Conservation (phyloP, 2,329 filamentous ascomycete species). For the Albophoma yamanashiensis region DNA sequence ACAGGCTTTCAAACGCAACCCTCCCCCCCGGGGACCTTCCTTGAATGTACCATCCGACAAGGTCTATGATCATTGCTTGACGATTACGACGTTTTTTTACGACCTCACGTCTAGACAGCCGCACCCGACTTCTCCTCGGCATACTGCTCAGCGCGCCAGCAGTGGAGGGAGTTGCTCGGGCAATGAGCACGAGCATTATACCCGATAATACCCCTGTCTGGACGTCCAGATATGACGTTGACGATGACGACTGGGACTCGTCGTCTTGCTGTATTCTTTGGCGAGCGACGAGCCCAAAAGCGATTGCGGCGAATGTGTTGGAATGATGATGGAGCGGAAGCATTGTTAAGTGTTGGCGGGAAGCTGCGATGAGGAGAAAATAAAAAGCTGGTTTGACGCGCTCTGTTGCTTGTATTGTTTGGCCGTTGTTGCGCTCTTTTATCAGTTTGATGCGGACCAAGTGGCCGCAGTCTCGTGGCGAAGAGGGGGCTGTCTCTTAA, state of each 20-base stretch:
- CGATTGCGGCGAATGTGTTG: neutral
- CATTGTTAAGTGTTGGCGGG: neutral
- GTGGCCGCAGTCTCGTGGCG: neutral
- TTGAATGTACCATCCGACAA: conserved; percentile 19
- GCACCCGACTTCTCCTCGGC: conserved; percentile 20
- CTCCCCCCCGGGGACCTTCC: conserved; percentile 15
- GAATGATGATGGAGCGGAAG: neutral
- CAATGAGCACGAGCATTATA: conserved; percentile 26
- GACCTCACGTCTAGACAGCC: conserved; percentile 36
- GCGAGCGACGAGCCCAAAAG: neutral
- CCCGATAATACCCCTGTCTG: conserved; percentile 28
- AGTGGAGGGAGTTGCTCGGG: conserved; percentile 21
- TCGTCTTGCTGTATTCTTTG: neutral
- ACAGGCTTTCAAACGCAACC: conserved; percentile 15
- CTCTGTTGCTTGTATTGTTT: neutral
- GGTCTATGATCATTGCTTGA: conserved; percentile 28
- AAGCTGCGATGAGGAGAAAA: conserved; percentile 13
- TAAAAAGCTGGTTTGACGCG: neutral
- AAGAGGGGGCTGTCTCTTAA: conserved; percentile 12
- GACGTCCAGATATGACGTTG: conserved; percentile 21
- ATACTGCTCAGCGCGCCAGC: conserved; percentile 18
- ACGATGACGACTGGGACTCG: conserved; percentile 14
- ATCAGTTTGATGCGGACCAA: neutral
- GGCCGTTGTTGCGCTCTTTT: neutral
- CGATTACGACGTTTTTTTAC: conserved; percentile 35